Conservation (phyloP, 139 green algal species). For the Chlamydomonas eustigma region DNA sequence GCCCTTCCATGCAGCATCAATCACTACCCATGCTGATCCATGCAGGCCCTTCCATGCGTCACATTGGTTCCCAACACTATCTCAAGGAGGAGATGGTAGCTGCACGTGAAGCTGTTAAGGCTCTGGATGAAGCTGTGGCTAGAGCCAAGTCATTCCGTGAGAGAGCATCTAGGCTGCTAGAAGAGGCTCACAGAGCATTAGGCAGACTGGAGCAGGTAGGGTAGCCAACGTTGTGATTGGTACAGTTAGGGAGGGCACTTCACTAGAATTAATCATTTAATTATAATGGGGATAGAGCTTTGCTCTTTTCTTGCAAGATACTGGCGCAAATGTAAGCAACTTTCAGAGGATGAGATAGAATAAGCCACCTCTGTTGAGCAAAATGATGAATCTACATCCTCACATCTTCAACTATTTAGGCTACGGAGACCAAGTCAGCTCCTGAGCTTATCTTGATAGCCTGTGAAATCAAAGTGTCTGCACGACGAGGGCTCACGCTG, state of each 20-base stretch:
- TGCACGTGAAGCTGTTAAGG: constrained; percentile 17
- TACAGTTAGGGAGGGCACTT: too few relatives aligned
- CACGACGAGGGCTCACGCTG: constrained; percentile 35
- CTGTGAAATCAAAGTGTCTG: constrained; percentile 43
- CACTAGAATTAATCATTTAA: too few relatives aligned
- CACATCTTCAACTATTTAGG: too few relatives aligned
- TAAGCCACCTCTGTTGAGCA: too few relatives aligned
- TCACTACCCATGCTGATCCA: not conserved
- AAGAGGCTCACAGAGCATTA: constrained; percentile 43
- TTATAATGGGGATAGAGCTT: too few relatives aligned
- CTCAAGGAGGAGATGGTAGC: constrained; percentile 27
- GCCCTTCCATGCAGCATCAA: not conserved
- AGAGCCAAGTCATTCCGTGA: constrained; percentile 34
- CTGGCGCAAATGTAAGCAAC: too few relatives aligned
- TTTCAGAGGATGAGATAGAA: too few relatives aligned
- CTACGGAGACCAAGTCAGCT: not conserved
- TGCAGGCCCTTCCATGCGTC: not conserved
- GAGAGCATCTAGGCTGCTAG: constrained; percentile 27
- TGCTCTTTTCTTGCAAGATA: too few relatives aligned
- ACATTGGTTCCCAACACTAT: constrained; percentile 7
- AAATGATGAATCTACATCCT: too few relatives aligned
- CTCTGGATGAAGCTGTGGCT: constrained; percentile 23
- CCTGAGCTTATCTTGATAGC: constrained; percentile 36
- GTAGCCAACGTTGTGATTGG: too few relatives aligned
- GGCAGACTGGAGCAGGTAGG: constrained; percentile 43